phyloP scores from a whole-genome alignment of 2,329 filamentous ascomycete genomes.

The Exophiala sideris region DNA sequence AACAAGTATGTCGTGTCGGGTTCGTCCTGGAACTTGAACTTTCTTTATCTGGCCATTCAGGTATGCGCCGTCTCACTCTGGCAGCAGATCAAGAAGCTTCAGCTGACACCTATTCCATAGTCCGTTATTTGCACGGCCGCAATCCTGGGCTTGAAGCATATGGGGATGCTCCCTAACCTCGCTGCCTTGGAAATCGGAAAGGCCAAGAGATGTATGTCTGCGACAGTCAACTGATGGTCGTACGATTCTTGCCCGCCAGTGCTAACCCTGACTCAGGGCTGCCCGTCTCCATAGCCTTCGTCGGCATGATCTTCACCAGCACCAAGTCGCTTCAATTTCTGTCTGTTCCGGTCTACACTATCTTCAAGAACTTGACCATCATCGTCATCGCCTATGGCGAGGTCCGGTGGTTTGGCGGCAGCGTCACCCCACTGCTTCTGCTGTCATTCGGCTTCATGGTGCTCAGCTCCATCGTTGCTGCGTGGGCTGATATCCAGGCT shows the following conservation, averaged over 20 bases:
- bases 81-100: not conserved
- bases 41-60: conserved; percentile 90
- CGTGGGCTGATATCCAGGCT: conserved; percentile 94
- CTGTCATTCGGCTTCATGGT: conserved; percentile 98
- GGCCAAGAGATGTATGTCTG: conserved; percentile 78
- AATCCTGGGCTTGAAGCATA: conserved; percentile 76
- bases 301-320: conserved; percentile 98
- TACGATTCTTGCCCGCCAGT: not conserved
- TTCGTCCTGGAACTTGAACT: conserved; percentile 88
- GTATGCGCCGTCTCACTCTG: conserved; percentile 50
- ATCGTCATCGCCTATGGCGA: conserved; percentile 98
- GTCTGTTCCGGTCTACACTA: conserved; percentile 97
- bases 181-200: conserved; percentile 80
- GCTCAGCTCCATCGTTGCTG: conserved; percentile 85
- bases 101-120: conserved; percentile 46
- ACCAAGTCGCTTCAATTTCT: conserved; percentile 95
- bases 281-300: conserved; percentile 88
- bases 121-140: conserved; percentile 82
- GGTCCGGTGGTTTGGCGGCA: conserved; percentile 95
- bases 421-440: conserved; percentile 79
- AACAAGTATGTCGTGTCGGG: conserved; percentile 98
- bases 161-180: conserved; percentile 73
- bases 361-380: conserved; percentile 99
- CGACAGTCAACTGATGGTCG: not conserved
- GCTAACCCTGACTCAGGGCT: conserved; percentile 64